Evolutionary conservation across 495 filamentous ascomycete genomes (phyloP), one percentile per base, ranked within the genome.

Genomic region (Clavariopsis aquatica): DNA sequence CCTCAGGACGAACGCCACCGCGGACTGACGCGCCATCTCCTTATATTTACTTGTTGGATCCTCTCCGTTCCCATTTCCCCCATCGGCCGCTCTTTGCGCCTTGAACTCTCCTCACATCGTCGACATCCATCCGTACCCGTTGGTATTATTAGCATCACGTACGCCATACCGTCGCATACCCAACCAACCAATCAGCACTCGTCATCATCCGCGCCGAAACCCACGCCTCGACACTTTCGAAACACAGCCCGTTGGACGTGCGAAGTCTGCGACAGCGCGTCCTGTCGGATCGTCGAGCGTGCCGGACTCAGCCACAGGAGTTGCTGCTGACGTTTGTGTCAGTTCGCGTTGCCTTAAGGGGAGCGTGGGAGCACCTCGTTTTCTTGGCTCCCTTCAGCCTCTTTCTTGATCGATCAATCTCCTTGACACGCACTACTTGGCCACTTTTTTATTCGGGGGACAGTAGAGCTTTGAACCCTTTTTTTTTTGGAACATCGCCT

Each of bases 161-260:
- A 2, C 4, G 5, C 38, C n/a, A n/a, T 17, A 49, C 2, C 19
- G 24, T 49, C 19, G 12, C 6, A n/a, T 5, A 34, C 12, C 12
- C 31, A 34, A 34, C 5, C 6, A 12, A 12, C 31, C 31, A 34
- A 34, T 34, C 31, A 34, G 5, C 31, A 34, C 31, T 12, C 31
- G 31, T 12, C 31, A 34, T 34, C 31, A n/a, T 34, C 31, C 31
- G 31, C 31, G 12, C 31, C 31, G 31, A 34, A 49, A 23, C 19
- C 24, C 6, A 22, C 24, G 24, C 19, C 47, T n/a, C 20, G 20
- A 49, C 20, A 56, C 52, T 8, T 4, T 2, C 60, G 60, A 63
- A 60, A 60, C 57, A 29, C 26, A 49, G 13, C 49, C 46, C 45
- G 57, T 49, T 12, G 47, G 47, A 49, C 24, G 2, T 24, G 4